These are phyloP conservation scores for Rhodosporidiobolus sp. DNA, from an alignment of 768 basidiomycete species.

Conservation along the genomic window DNA sequence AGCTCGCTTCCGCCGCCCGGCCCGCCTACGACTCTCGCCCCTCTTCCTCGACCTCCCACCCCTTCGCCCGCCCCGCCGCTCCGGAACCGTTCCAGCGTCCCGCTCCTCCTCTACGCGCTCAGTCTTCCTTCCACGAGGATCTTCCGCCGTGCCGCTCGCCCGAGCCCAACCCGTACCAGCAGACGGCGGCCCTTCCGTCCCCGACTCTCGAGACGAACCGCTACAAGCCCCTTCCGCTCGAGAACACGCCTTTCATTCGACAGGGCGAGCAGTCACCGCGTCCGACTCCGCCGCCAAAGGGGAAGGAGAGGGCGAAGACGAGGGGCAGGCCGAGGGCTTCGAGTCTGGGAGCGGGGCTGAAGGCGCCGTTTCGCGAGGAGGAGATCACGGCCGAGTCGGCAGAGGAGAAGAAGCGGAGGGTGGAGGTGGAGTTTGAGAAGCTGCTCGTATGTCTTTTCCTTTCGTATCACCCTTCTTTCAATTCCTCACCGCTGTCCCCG, in stretches of 20 bases:
- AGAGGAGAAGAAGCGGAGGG: slow-evolving; percentile 49
- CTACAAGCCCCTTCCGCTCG: slow-evolving; percentile 17
- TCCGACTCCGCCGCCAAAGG: background rate
- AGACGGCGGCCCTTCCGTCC: background rate
- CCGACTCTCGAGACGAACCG: background rate
- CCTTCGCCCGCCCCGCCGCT: background rate
- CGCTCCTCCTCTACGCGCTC: slow-evolving; percentile 4
- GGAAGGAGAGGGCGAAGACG: background rate
- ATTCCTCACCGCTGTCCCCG: background rate
- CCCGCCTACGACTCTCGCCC: background rate
- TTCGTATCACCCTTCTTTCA: background rate
- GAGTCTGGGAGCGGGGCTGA: slow-evolving; percentile 9
- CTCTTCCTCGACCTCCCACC: background rate
- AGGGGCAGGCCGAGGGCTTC: slow-evolving; percentile 12
- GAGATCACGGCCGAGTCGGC: background rate
- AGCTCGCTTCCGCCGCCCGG: background rate
- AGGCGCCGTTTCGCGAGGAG: background rate
- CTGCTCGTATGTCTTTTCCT: slow-evolving; percentile 61
- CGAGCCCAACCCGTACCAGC: background rate
- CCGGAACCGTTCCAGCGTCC: background rate
- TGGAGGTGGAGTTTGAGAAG: slow-evolving; percentile 72
- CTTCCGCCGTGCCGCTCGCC: slow-evolving; percentile 15
- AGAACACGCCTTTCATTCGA: background rate
- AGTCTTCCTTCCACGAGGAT: slow-evolving; percentile 22
- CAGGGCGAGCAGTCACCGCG: no score